phyloP scores from a whole-genome alignment of 1,284 basidiomycete species.

The Clitocybe nebularis region DNA sequence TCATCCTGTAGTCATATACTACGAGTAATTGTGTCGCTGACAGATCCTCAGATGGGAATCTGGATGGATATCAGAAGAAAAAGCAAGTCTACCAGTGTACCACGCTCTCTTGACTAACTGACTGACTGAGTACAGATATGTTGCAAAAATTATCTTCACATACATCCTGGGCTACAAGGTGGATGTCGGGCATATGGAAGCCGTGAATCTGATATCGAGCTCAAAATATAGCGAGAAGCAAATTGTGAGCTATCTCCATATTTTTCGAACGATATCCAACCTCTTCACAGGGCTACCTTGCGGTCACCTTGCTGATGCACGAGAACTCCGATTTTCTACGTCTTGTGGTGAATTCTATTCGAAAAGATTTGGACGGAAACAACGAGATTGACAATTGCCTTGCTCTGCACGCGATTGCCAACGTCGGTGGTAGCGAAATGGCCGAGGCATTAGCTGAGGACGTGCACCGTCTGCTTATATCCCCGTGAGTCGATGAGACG shows the following conservation, averaged over 20 bases:
- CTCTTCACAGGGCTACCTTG: conserved; percentile 81
- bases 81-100: conserved; percentile 65
- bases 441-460: conserved; percentile 92
- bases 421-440: conserved; percentile 98
- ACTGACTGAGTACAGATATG: conserved; percentile 62
- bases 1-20: conserved; percentile 13
- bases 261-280: conserved; percentile 10
- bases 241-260: conserved; percentile 63
- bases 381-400: conserved; percentile 96
- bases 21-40: neutral
- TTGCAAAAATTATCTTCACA: conserved; percentile 97
- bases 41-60: conserved; percentile 73
- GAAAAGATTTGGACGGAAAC: conserved; percentile 94
- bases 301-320: conserved; percentile 96
- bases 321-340: conserved; percentile 97
- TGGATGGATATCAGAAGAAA: conserved; percentile 99
- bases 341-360: conserved; percentile 95
- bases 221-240: conserved; percentile 98
- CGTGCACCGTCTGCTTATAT: conserved; percentile 93
- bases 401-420: conserved; percentile 96
- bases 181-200: conserved; percentile 99
- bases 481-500: conserved; percentile 65
- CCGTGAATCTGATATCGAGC: conserved; percentile 95
- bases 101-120: conserved; percentile 2
- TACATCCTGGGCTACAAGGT: conserved; percentile 99